Evolutionary conservation across 2,329 filamentous ascomycete species (phyloP).

Genomic region (Cladosporium colombiae): DNA sequence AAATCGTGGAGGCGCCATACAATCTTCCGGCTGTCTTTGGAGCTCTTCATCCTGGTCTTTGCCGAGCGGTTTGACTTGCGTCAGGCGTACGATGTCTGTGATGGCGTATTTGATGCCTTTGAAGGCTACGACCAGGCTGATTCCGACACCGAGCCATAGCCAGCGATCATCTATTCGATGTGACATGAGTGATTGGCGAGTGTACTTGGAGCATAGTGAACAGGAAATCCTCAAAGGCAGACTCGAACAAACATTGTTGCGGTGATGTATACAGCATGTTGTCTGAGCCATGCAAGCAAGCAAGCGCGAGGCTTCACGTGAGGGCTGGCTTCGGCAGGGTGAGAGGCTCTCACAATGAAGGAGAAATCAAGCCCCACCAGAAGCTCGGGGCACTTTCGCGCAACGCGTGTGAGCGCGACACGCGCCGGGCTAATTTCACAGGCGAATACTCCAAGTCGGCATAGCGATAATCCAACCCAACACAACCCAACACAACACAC

Average conservation of each 20-base stretch:
- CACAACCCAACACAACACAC: not conserved
- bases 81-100: conserved; percentile 61
- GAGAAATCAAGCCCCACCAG: not conserved
- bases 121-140: conserved; percentile 62
- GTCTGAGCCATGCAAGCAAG: not conserved
- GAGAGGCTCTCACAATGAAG: not conserved
- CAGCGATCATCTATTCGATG: conserved; percentile 45
- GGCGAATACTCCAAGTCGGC: conserved; percentile 1
- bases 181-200: conserved; percentile 33
- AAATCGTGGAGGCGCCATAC: not conserved
- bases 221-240: not conserved
- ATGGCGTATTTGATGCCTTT: conserved; percentile 61
- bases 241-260: not conserved
- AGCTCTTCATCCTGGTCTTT: conserved; percentile 57
- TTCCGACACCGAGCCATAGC: conserved; percentile 50
- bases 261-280: not conserved
- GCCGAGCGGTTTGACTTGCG: conserved; percentile 62
- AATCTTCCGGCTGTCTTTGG: conserved; percentile 29
- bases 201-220: not conserved
- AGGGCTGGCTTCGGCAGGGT: not conserved
- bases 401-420: not conserved
- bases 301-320: not conserved
- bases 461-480: conserved; percentile 2
- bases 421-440: conserved; percentile 1
- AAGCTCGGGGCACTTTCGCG: not conserved